Percentiles rank a stretch among this genome's conserved stretches.
Conservation (phyloP, 2,329 filamentous ascomycete species). For the Falciphora oryzae region DNA sequence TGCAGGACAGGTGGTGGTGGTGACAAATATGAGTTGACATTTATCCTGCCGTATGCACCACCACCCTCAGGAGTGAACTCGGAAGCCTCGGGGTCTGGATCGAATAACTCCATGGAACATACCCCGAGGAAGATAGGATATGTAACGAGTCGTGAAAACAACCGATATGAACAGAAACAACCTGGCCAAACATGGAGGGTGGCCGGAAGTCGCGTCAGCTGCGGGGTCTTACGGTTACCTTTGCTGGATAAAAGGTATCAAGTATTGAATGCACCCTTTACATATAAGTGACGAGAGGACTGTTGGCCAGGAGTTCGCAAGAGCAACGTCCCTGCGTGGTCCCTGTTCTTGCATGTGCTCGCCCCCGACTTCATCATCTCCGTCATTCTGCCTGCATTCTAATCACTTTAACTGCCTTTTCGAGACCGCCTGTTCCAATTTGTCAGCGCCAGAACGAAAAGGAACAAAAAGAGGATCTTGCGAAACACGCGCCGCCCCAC, state of each 20-base stretch:
- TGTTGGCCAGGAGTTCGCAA: not conserved
- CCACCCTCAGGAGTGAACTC: too few relatives aligned
- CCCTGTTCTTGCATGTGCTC: not conserved
- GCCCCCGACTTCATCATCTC: too few relatives aligned
- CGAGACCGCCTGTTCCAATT: not conserved
- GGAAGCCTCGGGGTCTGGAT: too few relatives aligned
- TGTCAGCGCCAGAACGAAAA: not conserved
- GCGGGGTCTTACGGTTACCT: not conserved
- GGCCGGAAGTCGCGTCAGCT: not conserved
- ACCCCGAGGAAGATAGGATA: too few relatives aligned
- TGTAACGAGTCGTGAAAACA: not conserved
- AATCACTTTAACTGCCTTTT: not conserved
- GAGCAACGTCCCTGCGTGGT: not conserved
- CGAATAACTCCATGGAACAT: too few relatives aligned
- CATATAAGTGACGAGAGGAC: too few relatives aligned
- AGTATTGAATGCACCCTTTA: not conserved
- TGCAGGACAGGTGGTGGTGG: too few relatives aligned
- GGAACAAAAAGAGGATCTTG: not conserved
- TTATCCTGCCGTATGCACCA: too few relatives aligned
- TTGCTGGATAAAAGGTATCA: too few relatives aligned
- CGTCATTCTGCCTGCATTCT: not conserved
- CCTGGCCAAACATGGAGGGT: not conserved
- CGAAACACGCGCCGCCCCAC: not conserved
- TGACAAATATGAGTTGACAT: not conserved
- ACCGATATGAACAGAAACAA: not conserved